These are phyloP conservation scores for Argentina anserina DNA, from an alignment of 306 rosid genomes.

Conservation along the genomic window DNA sequence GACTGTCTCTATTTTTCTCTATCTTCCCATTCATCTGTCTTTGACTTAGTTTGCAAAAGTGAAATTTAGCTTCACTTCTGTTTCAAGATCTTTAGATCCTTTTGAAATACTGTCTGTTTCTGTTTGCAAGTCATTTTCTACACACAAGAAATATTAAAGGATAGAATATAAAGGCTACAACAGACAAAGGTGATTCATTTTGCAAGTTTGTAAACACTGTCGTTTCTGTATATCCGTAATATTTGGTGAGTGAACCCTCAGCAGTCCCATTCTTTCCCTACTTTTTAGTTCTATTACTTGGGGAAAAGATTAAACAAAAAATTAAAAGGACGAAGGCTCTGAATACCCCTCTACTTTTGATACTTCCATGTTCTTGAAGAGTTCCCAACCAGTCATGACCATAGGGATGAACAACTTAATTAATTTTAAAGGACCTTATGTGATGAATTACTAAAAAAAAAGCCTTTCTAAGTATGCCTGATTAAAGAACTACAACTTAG, in stretches of 20 bases:
- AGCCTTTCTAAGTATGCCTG: background rate
- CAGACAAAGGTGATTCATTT: background rate
- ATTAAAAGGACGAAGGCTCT: background rate
- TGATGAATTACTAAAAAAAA: background rate
- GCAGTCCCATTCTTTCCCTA: background rate
- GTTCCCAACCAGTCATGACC: background rate
- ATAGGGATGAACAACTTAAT: background rate
- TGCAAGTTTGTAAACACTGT: background rate
- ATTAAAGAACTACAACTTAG: background rate
- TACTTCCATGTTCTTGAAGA: background rate
- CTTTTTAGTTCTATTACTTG: background rate
- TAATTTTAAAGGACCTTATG: background rate
- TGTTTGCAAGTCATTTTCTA: background rate
- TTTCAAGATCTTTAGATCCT: constrained; percentile 5
- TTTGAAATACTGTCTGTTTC: constrained; percentile 5
- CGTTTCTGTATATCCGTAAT: background rate
- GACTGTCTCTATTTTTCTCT: background rate
- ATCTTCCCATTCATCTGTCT: background rate
- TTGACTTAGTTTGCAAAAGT: background rate
- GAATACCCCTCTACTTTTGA: background rate
- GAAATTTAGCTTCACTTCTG: constrained; percentile 11
- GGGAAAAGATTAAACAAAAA: background rate
- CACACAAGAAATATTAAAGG: constrained; percentile 8
- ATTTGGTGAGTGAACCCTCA: background rate
- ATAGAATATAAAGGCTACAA: constrained; percentile 7